Conservation (phyloP, 495 filamentous ascomycete genomes). For the Penicillium cosmopolitanum region DNA sequence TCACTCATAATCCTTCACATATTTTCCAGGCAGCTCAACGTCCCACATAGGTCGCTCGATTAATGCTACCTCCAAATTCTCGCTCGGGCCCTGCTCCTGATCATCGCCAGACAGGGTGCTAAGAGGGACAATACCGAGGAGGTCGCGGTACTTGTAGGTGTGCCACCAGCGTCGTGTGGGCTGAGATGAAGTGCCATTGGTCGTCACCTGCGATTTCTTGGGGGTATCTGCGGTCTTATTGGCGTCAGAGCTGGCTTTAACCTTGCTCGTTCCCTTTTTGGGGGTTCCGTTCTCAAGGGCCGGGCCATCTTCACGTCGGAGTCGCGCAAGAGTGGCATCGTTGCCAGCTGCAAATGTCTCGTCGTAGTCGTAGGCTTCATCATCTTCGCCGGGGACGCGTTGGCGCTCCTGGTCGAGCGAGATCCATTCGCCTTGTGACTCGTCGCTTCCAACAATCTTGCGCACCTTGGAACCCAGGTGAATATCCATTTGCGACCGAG, state of each 20-base stretch:
- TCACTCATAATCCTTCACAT: constrained; percentile 68
- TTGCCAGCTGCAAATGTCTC: constrained; percentile 37
- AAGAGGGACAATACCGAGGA: constrained; percentile 84
- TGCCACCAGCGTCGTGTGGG: constrained; percentile 63
- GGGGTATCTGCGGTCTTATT: constrained; percentile 14
- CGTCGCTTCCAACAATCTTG: constrained; percentile 45
- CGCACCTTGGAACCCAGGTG: constrained; percentile 64
- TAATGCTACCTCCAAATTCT: constrained; percentile 75
- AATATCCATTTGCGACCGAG: constrained; percentile 55
- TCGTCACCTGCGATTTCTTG: constrained; percentile 35
- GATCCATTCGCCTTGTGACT: constrained; percentile 47
- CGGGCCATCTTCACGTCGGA: constrained; percentile 39
- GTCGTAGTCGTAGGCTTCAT: constrained; percentile 48
- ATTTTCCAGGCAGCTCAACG: constrained; percentile 75
- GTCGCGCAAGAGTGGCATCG: constrained; percentile 36
- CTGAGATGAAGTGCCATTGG: constrained; percentile 25
- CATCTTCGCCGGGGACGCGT: constrained; percentile 49
- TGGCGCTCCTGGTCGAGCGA: constrained; percentile 48
- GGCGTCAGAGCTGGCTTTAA: constrained; percentile 8
- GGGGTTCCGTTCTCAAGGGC: constrained; percentile 42
- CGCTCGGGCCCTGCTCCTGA: constrained; percentile 28
- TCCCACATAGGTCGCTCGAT: constrained; percentile 89
- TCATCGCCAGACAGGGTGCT: constrained; percentile 30
- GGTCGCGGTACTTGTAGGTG: constrained; percentile 87
- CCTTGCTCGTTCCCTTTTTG: constrained; percentile 29